phyloP scores from a whole-genome alignment of 257 asterid species.

The Linaria vulgaris region DNA sequence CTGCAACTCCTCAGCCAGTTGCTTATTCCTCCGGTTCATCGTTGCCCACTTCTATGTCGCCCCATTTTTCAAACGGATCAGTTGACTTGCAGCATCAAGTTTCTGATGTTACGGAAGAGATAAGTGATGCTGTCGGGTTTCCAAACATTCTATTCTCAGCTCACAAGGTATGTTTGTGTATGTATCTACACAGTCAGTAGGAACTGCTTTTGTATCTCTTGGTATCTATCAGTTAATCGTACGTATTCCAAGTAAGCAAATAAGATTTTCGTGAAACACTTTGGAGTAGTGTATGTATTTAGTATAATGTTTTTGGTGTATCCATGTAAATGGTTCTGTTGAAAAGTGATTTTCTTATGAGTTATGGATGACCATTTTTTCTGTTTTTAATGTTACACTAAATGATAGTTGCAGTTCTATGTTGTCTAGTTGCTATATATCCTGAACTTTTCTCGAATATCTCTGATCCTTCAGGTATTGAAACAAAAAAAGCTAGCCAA shows the following conservation, averaged over 20 bases:
- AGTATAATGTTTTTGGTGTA: not conserved
- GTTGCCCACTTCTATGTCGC: constrained; percentile 75
- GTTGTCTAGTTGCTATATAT: not conserved
- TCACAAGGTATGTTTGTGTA: constrained; percentile 60
- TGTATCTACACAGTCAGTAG: not conserved
- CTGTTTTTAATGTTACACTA: constrained; percentile 2
- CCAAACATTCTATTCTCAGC: constrained; percentile 88
- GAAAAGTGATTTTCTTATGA: constrained; percentile 6
- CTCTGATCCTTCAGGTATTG: constrained; percentile 55
- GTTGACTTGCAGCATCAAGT: constrained; percentile 58
- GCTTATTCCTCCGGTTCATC: constrained; percentile 77
- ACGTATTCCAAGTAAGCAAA: not conserved
- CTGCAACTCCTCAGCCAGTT: constrained; percentile 89
- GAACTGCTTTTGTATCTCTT: not conserved
- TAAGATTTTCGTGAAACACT: not conserved
- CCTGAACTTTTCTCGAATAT: constrained; percentile 14
- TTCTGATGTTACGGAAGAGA: constrained; percentile 55
- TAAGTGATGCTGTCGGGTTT: constrained; percentile 42
- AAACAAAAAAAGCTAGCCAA: constrained; percentile 86
- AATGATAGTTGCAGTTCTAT: not conserved
- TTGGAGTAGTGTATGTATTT: constrained; percentile 2
- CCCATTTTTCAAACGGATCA: constrained; percentile 65
- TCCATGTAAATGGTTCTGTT: constrained; percentile 7
- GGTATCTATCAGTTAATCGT: not conserved
- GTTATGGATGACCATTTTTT: constrained; percentile 22